phyloP scores from a whole-genome alignment of 768 basidiomycete genomes.

The Agrocybe pediades region DNA sequence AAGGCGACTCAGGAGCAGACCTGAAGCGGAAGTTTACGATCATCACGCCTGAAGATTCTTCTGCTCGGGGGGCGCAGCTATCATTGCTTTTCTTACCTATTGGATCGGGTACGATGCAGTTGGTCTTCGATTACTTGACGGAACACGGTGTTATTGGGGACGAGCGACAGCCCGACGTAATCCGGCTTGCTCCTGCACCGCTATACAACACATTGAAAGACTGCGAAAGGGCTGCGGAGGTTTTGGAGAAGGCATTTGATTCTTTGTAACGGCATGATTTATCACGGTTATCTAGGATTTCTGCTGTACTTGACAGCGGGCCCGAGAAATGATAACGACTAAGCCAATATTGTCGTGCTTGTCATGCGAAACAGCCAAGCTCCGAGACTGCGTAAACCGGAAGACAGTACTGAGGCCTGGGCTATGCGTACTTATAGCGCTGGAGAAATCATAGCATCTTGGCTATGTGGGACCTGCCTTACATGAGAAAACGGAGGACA shows the following conservation, averaged over 20 bases:
- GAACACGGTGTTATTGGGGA: conserved; percentile 86
- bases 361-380: too few species aligned
- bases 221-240: conserved; percentile 66
- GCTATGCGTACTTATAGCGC: too few species aligned
- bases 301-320: not conserved
- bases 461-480: too few species aligned
- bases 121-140: conserved; percentile 60
- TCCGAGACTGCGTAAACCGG: too few species aligned
- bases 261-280: conserved; percentile 10
- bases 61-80: conserved; percentile 81
- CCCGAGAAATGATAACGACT: not conserved
- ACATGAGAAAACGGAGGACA: not conserved
- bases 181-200: conserved; percentile 83
- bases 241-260: conserved; percentile 62
- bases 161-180: conserved; percentile 89
- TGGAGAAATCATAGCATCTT: too few species aligned
- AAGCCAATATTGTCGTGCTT: too few species aligned
- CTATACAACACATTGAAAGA: conserved; percentile 87
- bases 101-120: conserved; percentile 67
- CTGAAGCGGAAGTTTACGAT: conserved; percentile 74
- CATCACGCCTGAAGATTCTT: conserved; percentile 76
- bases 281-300: not conserved
- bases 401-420: too few species aligned
- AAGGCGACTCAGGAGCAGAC: conserved; percentile 29
- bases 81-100: conserved; percentile 79